Evolutionary conservation across 441 rosid species (phyloP).

Genomic region (Kokia cookei): DNA sequence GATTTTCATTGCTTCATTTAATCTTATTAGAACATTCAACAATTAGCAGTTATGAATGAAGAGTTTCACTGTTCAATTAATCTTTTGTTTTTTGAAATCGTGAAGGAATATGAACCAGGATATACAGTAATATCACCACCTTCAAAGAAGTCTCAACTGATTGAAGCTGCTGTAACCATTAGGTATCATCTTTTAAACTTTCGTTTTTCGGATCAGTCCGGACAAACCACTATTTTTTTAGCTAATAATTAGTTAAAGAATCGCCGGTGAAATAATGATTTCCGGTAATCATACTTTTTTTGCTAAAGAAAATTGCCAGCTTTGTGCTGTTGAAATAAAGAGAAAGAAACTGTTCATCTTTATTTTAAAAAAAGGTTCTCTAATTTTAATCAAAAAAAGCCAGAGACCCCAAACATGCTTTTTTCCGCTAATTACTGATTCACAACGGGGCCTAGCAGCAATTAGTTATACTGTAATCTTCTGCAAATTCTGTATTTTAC

Average conservation of each 20-base stretch:
- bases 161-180: slow-evolving; percentile 10
- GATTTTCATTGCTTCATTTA: not conserved
- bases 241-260: no score
- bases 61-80: no score
- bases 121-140: not conserved
- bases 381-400: not conserved
- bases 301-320: not conserved
- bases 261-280: no score
- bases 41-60: not conserved
- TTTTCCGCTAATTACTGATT: not conserved
- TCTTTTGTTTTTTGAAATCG: not conserved
- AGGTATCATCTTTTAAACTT: not conserved
- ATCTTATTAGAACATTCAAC: not conserved
- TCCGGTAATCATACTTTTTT: not conserved
- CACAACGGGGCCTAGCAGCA: not conserved
- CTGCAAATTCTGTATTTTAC: not conserved
- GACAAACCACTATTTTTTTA: no score
- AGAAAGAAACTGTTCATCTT: not conserved
- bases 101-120: slow-evolving; percentile 24
- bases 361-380: not conserved
- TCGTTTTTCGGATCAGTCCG: no score
- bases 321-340: not conserved
- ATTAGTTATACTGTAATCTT: not conserved
- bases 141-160: slow-evolving; percentile 6
- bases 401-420: not conserved